Percentiles rank a stretch among this genome's conserved stretches.
Conservation (phyloP, 345 rosid species). For the Boechera stricta region DNA sequence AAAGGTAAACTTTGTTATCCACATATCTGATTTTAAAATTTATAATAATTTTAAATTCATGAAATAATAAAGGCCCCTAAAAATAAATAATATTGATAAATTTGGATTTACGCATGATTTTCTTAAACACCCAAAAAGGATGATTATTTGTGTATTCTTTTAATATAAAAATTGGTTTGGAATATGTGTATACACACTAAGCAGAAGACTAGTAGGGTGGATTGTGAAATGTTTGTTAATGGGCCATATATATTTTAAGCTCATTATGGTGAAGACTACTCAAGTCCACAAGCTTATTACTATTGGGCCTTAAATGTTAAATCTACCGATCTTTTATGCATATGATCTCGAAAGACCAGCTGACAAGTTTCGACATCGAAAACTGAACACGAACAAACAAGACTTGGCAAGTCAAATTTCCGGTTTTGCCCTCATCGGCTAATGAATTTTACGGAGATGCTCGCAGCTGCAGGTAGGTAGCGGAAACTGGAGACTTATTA, state of each 20-base stretch:
- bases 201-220: neutral
- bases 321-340: too few relatives aligned
- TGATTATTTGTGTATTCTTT: neutral
- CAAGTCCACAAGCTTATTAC: neutral
- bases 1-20: too few relatives aligned
- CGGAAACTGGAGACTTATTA: neutral
- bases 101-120: too few relatives aligned
- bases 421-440: slow-evolving; percentile 23
- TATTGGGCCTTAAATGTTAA: slow-evolving; percentile 10
- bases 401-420: slow-evolving; percentile 7
- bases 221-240: neutral
- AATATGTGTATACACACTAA: neutral
- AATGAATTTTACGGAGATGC: slow-evolving; percentile 22
- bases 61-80: too few relatives aligned
- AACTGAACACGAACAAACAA: slow-evolving; percentile 13
- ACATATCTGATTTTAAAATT: too few relatives aligned
- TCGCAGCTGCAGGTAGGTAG: slow-evolving; percentile 24
- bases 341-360: neutral
- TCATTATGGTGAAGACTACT: neutral
- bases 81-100: too few relatives aligned
- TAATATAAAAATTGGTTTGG: neutral
- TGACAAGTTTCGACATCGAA: slow-evolving; percentile 5
- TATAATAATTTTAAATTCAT: too few relatives aligned
- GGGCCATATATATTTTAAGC: neutral
- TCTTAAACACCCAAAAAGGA: neutral